Evolutionary conservation across 2,329 filamentous ascomycete genomes (phyloP), one percentile per base, ranked within the genome.

Genomic region (Sclerotinia subarctica): DNA sequence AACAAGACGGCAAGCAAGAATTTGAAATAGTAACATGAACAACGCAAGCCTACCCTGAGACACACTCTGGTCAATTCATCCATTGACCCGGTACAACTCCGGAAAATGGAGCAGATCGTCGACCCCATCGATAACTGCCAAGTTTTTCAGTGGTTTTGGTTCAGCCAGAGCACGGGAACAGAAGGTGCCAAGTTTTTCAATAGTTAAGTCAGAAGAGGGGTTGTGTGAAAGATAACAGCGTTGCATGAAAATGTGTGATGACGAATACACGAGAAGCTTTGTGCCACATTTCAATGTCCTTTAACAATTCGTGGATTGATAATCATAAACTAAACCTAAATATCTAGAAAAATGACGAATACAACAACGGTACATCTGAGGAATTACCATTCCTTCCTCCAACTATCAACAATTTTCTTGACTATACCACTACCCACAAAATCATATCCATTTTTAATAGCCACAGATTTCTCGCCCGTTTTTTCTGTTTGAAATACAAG

Each of bases 371-470:
- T 51, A 63, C 29, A 51, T 26, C 15, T 3, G 5, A 32, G 17
- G 2, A 8, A 60, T 66, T 17, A 60, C 65, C 65, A 67, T 26
- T 68, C 70, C 56, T 63, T 42, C 47, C 42, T 69, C 74, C 79
- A 81, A 69, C 74, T 77, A 29, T 70, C 67, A 6, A 81, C 75
- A 74, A 80, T 77, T 73, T 76, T 81, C 47, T 66, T 69, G 11
- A 82, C 74, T 29, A 81, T 69, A 1, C 79, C 79, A 73, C 75
- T 79, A 1, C 72, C 74, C 32, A 81, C 74, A n/a, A 82, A 76
- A 69, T 79, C 76, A 64, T 74, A 77, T 0, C 80, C 78, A 21
- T 73, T 67, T 2, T 72, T 73, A 13, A 82, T 77, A 3, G 76
- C 73, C 17, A 73, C 66, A 0, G 65, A 67, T 46, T 17, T 67